Evolutionary conservation across 345 rosid species (phyloP).

Genomic region (Gossypioides kirkii): DNA sequence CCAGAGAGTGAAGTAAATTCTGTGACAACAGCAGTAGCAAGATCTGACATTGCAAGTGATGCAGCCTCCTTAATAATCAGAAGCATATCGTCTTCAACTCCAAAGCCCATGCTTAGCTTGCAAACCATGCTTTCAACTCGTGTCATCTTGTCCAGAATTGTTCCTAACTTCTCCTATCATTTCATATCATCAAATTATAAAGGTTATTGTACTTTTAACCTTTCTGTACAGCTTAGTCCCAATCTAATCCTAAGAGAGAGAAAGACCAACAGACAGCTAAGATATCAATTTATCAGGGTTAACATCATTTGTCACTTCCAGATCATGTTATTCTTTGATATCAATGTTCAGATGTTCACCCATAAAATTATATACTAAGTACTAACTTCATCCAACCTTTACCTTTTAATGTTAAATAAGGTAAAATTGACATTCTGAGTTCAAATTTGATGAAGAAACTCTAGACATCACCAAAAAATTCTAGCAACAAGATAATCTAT

Average conservation of each 20-base stretch:
- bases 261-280: neutral
- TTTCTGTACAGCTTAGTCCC: neutral
- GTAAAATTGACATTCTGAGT: neutral
- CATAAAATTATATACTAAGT: neutral
- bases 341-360: neutral
- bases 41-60: conserved; percentile 94
- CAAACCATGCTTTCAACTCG: conserved; percentile 56
- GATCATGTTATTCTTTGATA: neutral
- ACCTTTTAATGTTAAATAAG: neutral
- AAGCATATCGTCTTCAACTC: conserved; percentile 45
- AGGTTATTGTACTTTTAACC: conserved; percentile 6
- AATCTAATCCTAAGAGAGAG: neutral
- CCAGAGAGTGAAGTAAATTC: conserved; percentile 93
- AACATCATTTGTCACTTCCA: neutral
- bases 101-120: conserved; percentile 48
- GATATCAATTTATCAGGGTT: conserved; percentile 7
- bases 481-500: neutral
- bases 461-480: neutral
- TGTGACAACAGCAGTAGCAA: conserved; percentile 85
- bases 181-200: conserved; percentile 16
- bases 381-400: neutral
- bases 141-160: conserved; percentile 79
- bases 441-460: conserved; percentile 10
- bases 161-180: conserved; percentile 87
- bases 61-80: conserved; percentile 67